Conservation (phyloP, 345 rosid genomes). For the Cochlearia excelsa region DNA sequence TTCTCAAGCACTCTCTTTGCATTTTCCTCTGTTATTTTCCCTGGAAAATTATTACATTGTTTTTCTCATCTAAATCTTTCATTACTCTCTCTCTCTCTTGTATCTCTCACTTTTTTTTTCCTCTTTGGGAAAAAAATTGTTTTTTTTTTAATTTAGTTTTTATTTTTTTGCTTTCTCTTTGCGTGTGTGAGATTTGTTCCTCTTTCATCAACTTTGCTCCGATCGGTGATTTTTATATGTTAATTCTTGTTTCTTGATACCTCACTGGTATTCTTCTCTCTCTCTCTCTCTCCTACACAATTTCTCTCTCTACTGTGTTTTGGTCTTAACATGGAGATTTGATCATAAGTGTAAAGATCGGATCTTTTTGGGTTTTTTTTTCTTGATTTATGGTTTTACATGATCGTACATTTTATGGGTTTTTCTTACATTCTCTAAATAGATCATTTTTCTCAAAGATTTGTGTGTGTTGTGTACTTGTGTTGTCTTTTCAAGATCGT, state of each 20-base stretch:
- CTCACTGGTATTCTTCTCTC: slow-evolving; percentile 24
- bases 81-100: slow-evolving; percentile 21
- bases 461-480: neutral
- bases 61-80: neutral
- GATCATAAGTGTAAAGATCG: slow-evolving; percentile 26
- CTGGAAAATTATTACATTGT: slow-evolving; percentile 14
- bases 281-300: neutral
- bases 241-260: slow-evolving; percentile 18
- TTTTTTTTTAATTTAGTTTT: slow-evolving; percentile 10
- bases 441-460: slow-evolving; percentile 11
- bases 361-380: slow-evolving; percentile 18
- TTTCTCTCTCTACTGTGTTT: slow-evolving; percentile 25
- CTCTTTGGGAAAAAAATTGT: slow-evolving; percentile 14
- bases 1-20: slow-evolving; percentile 47
- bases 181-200: slow-evolving; percentile 34
- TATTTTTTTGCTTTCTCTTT: slow-evolving; percentile 33
- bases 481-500: slow-evolving; percentile 16
- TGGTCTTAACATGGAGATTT: slow-evolving; percentile 23
- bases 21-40: slow-evolving; percentile 27
- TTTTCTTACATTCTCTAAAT: neutral
- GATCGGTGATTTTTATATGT: slow-evolving; percentile 26
- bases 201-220: slow-evolving; percentile 16
- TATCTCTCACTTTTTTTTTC: slow-evolving; percentile 31
- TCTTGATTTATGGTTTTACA: neutral
- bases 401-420: slow-evolving; percentile 13